Evolutionary conservation across 2,329 filamentous ascomycete species (phyloP), one percentile per base, ranked within the genome.

Genomic region (Thelonectria olida): DNA sequence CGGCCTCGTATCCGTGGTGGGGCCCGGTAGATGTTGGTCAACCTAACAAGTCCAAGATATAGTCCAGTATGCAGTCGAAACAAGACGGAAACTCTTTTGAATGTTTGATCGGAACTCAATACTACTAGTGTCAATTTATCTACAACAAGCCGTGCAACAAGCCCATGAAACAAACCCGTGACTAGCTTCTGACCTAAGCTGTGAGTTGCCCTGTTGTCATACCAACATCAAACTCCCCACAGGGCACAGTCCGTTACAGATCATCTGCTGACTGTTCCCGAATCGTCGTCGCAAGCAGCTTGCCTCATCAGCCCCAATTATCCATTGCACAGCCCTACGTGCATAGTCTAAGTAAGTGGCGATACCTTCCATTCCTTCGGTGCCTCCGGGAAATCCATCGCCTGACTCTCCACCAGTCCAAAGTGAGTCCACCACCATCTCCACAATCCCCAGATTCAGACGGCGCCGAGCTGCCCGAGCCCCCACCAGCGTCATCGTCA

Each of bases 1-100:
- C 90, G 2, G 74, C 75, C 1, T 81, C 80, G 13, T 90, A 88
- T 75, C 90, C 89, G 0, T 92, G 90, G 90, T 92, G 90, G 89
- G 77, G 83, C 48, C 82, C 85, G 12, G 75, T 74, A 23, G 75
- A 78, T 52, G 68, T 77, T 36, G 68, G 68, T 12, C 41, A 47
- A 49, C 62, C 70, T 13, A n/a, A n/a, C n/a, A 75, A 67, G 52
- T 58, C 67, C 10, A 72, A 73, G 65, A 55, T 75, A 22, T 73
- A 63, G 39, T 13, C 12, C 17, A 20, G 20, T 17, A 20, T 17
- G 25, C 17, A 42, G 51, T 34, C 22, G 38, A 45, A 19, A 45
- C 39, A 20, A 17, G 41, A 45, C 20, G 12, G 39, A 47, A 28
- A n/a, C n/a, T n/a, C n/a, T n/a, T n/a, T 3, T 10, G 20, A 7